Conservation (phyloP, 2,329 filamentous ascomycete genomes). For the Graphilbum fragrans region DNA sequence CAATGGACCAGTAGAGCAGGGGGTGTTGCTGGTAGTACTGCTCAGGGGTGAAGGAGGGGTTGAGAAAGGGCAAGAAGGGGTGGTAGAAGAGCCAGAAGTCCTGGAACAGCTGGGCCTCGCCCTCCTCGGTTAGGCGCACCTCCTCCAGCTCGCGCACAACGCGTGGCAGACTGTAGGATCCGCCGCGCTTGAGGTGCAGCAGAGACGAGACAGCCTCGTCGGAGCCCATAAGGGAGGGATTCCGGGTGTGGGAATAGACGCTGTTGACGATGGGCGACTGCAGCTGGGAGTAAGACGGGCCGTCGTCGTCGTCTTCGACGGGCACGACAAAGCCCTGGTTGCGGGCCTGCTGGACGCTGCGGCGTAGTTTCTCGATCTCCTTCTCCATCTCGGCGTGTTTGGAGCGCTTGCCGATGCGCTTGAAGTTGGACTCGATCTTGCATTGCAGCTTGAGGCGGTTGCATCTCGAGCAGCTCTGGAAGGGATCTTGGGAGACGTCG, state of each 20-base stretch:
- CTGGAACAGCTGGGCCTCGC: slow-evolving; percentile 53
- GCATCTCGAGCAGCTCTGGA: slow-evolving; percentile 66
- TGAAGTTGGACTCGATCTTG: slow-evolving; percentile 82
- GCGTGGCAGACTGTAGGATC: slow-evolving; percentile 46
- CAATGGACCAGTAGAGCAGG: slow-evolving; percentile 75
- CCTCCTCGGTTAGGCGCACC: slow-evolving; percentile 50
- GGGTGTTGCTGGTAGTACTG: slow-evolving; percentile 66
- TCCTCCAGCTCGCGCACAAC: slow-evolving; percentile 51
- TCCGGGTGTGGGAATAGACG: slow-evolving; percentile 46
- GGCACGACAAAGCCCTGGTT: slow-evolving; percentile 39
- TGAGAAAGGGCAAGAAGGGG: slow-evolving; percentile 65
- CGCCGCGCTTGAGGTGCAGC: slow-evolving; percentile 53
- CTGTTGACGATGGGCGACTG: slow-evolving; percentile 45
- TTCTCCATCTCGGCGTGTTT: slow-evolving; percentile 81
- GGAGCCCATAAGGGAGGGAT: slow-evolving; percentile 53
- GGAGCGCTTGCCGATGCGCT: slow-evolving; percentile 66
- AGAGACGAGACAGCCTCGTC: slow-evolving; percentile 57
- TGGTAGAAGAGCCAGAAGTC: slow-evolving; percentile 70
- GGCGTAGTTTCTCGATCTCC: slow-evolving; percentile 59
- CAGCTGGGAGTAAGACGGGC: slow-evolving; percentile 31
- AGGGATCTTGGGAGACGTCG: slow-evolving; percentile 73
- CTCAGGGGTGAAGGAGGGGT: slow-evolving; percentile 53
- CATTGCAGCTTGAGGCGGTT: slow-evolving; percentile 69
- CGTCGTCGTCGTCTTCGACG: slow-evolving; percentile 31
- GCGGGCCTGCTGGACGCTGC: slow-evolving; percentile 47